Evolutionary conservation across 73 alveolate genomes (phyloP), one percentile per base, ranked within the genome.

Genomic region (Blepharisma stoltei): DNA sequence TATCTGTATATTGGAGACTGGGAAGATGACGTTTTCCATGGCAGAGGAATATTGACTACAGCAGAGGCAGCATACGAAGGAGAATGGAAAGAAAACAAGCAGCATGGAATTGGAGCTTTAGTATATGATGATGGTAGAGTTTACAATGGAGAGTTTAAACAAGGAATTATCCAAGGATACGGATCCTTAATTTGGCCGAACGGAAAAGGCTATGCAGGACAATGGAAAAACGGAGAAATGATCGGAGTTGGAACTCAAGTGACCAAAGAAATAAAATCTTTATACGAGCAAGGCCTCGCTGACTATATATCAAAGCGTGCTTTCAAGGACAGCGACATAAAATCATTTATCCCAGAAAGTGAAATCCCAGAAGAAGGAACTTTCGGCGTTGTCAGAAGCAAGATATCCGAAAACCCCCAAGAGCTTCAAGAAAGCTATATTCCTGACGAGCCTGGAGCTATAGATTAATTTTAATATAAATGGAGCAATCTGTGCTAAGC

Each of bases 81-180:
- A 5, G 54, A 77, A 69, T 88, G 95, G 93, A 55, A 70, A 43
- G 89, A 80, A 44, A 93, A 93, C 20, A 85, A 79, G 49, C 86
- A 88, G 81, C 82, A 88, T 88, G 95, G 95, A 41, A 86, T 79
- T 54, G 95, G 93, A 23, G 37, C 65, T 9, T 52, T 86, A 50
- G n/a, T 38, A 23, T 45, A 27, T 14, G 46, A 47, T 21, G 86
- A 87, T 78, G 89, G 80, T 20, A 68, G 53, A 65, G 77, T 60
- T 60, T 60, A 60, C 23, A 60, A 60, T 14, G 73, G 73, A 11
- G 73, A 60, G 38, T 60, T 60, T 25, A 38, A 14, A 2, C 18
- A 60, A 14, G 73, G 73, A 25, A 25, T 9, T 60, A 60, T 60
- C 46, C 14, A 60, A 60, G 73, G 73, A 5, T 60, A 60, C 5